phyloP scores from a whole-genome alignment of 2,329 filamentous ascomycete species.

The Emmonsia crescens region DNA sequence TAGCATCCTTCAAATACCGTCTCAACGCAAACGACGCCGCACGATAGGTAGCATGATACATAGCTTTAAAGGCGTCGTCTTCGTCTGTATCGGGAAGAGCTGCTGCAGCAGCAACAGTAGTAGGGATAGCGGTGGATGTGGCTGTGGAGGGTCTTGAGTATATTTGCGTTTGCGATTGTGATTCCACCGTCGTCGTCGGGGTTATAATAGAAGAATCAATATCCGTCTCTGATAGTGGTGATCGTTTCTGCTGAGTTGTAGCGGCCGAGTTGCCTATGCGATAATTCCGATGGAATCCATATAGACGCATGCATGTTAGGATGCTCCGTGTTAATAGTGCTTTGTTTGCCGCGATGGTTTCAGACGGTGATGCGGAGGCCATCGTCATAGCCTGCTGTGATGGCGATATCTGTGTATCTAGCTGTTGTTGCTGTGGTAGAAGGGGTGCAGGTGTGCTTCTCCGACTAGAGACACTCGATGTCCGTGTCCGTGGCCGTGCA shows the following conservation, averaged over 20 bases:
- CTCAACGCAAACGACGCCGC: constrained; percentile 34
- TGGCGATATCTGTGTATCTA: neutral
- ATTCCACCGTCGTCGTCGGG: constrained; percentile 10
- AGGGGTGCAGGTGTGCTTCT: neutral
- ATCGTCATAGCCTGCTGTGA: neutral
- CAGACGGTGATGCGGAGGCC: neutral
- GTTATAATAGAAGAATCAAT: constrained; percentile 10
- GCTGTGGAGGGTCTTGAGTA: neutral
- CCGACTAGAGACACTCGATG: constrained; percentile 2
- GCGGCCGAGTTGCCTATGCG: constrained; percentile 10
- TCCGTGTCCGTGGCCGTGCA: neutral
- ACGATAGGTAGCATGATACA: constrained; percentile 36
- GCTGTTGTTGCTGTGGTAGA: neutral
- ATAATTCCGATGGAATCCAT: constrained; percentile 29
- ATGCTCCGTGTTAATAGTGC: constrained; percentile 32
- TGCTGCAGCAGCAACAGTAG: too few relatives aligned
- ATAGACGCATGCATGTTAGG: constrained; percentile 34
- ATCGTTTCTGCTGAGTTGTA: neutral
- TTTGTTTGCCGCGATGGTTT: constrained; percentile 27
- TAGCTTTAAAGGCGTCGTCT: constrained; percentile 31
- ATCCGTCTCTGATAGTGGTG: neutral
- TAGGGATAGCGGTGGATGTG: neutral
- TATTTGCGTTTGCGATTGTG: neutral
- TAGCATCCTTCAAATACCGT: constrained; percentile 25
- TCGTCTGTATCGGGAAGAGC: constrained; percentile 18